These are phyloP conservation scores for Lachancea waltii DNA, from an alignment of 805 yeast species.

Conservation along the genomic window DNA sequence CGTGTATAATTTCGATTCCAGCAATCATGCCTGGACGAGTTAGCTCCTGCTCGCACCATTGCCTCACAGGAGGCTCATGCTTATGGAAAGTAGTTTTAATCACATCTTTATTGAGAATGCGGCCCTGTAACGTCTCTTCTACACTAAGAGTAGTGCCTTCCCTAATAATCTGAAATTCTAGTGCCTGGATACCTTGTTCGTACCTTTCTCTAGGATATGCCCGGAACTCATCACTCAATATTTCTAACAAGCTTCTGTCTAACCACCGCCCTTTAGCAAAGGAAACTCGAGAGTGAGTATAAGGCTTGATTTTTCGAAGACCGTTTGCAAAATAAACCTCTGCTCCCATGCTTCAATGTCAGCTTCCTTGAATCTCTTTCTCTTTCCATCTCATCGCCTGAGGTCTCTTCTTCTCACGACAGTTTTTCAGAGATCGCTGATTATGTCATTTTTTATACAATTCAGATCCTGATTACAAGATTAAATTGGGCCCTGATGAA, in stretches of 20 bases:
- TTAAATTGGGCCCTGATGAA: too few species aligned
- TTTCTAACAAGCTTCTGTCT: constrained; percentile 33
- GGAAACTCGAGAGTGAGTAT: constrained; percentile 32
- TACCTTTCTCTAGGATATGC: constrained; percentile 18
- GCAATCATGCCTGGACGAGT: constrained; percentile 19
- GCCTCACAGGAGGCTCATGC: constrained; percentile 81
- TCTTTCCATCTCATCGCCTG: too few species aligned
- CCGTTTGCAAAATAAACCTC: constrained; percentile 29
- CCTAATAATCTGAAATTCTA: constrained; percentile 18
- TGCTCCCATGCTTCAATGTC: constrained; percentile 13
- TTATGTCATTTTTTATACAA: neutral
- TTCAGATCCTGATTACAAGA: neutral
- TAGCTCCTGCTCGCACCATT: constrained; percentile 23
- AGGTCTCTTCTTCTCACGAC: too few species aligned
- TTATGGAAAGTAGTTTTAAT: constrained; percentile 45
- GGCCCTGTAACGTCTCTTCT: constrained; percentile 12
- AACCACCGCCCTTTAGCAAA: constrained; percentile 44
- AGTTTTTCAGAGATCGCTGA: too few species aligned
- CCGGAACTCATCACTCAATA: constrained; percentile 37
- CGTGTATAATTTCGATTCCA: constrained; percentile 57
- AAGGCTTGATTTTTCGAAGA: constrained; percentile 38
- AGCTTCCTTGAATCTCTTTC: too few species aligned
- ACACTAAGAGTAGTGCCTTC: constrained; percentile 14
- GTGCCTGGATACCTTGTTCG: constrained; percentile 14
- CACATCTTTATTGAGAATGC: constrained; percentile 25